phyloP scores from a whole-genome alignment of 441 rosid genomes.

The Gossypium schwendimanii region DNA sequence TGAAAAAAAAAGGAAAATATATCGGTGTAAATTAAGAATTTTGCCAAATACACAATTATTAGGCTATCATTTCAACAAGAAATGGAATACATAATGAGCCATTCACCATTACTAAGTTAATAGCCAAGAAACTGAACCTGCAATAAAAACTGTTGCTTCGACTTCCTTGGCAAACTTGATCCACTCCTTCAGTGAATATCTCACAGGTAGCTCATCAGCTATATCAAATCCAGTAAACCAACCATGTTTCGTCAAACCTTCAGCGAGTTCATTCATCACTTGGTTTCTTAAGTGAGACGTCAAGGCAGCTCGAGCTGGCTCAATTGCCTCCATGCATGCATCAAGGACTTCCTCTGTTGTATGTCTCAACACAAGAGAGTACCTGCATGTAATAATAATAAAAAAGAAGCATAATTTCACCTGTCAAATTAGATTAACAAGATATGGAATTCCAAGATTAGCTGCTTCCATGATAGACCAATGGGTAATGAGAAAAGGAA shows the following conservation, averaged over 20 bases:
- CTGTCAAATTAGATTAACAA: background rate
- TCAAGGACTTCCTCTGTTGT: constrained; percentile 93
- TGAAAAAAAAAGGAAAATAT: background rate
- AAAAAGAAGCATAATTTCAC: background rate
- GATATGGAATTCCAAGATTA: background rate
- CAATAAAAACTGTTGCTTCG: constrained; percentile 76
- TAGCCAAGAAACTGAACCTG: constrained; percentile 46
- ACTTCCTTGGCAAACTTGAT: constrained; percentile 57
- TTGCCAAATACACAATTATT: background rate
- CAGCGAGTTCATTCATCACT: constrained; percentile 66
- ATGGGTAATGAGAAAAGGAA: background rate
- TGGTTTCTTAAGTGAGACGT: constrained; percentile 74
- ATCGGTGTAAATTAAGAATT: constrained; percentile 1
- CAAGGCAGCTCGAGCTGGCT: constrained; percentile 70
- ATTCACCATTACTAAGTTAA: background rate
- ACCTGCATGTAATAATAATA: constrained; percentile 38
- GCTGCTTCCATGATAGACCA: background rate
- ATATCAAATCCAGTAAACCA: constrained; percentile 88
- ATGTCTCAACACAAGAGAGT: constrained; percentile 92
- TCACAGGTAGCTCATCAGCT: constrained; percentile 56
- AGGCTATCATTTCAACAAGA: background rate
- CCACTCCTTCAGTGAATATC: constrained; percentile 65
- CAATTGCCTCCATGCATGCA: constrained; percentile 79
- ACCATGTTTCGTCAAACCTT: constrained; percentile 53
- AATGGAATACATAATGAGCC: background rate